Evolutionary conservation across 2,329 filamentous ascomycete species (phyloP).

Genomic region (Colletotrichum eleusines): DNA sequence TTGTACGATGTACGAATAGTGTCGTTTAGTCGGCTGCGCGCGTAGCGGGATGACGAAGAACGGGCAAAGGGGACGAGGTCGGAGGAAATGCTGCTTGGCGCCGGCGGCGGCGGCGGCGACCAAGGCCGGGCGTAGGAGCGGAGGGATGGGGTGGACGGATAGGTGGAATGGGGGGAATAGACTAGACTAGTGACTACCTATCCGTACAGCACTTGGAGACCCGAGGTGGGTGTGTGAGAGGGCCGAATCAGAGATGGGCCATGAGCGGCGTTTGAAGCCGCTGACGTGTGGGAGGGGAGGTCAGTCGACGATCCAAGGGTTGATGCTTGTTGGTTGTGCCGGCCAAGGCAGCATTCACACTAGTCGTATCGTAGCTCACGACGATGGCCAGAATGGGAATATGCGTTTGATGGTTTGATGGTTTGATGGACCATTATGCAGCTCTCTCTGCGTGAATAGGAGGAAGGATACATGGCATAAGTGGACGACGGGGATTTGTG

Average conservation of each 20-base stretch:
- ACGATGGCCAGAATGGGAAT: too few species aligned
- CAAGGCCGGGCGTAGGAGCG: slow-evolving; percentile 1
- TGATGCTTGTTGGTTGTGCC: not conserved
- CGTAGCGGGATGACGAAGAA: not conserved
- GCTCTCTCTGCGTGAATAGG: not conserved
- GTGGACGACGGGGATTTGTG: not conserved
- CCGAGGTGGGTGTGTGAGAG: slow-evolving; percentile 8
- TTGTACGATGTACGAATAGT: too few species aligned
- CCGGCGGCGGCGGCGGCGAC: not conserved
- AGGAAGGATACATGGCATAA: not conserved
- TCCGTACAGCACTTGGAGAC: too few species aligned
- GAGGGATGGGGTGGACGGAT: too few species aligned
- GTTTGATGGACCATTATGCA: too few species aligned
- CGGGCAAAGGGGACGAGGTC: not conserved
- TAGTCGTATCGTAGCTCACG: not conserved
- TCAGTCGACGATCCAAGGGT: not conserved
- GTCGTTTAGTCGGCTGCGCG: not conserved
- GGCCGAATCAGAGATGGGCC: not conserved
- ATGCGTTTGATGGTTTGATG: not conserved
- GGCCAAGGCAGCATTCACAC: not conserved
- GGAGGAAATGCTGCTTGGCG: not conserved
- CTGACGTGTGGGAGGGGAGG: not conserved
- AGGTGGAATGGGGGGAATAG: too few species aligned
- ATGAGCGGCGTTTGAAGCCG: not conserved
- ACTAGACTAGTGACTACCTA: too few species aligned